Evolutionary conservation across 176 grass and related monocot genomes (phyloP).

Genomic region (Aegilops umbellulata): DNA sequence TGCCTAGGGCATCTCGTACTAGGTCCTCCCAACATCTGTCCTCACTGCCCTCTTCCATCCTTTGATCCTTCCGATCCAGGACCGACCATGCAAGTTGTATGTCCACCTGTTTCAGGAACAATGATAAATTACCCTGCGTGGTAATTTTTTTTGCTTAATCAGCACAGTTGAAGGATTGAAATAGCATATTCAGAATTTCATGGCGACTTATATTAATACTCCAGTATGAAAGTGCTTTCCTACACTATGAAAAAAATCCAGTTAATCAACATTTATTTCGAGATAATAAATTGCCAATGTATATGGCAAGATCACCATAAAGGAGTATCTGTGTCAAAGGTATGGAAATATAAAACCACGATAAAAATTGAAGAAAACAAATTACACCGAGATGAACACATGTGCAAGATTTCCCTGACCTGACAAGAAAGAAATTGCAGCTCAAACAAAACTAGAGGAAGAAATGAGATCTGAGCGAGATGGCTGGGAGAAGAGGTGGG

Average conservation of each 20-base stretch:
- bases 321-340: background rate
- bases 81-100: background rate
- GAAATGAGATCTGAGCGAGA: background rate
- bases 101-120: slow-evolving; percentile 5
- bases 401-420: background rate
- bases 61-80: background rate
- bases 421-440: background rate
- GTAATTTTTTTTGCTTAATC: background rate
- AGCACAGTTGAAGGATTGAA: background rate
- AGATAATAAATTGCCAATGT: background rate
- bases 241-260: background rate
- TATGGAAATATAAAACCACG: background rate
- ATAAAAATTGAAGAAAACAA: background rate
- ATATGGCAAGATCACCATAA: background rate
- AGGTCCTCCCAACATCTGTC: slow-evolving; percentile 76
- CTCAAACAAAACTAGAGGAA: background rate
- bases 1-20: slow-evolving; percentile 69
- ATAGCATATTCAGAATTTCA: background rate
- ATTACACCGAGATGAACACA: background rate
- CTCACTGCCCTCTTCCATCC: slow-evolving; percentile 72
- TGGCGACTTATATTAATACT: background rate
- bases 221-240: background rate
- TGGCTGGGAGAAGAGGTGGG: background rate
- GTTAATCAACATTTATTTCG: background rate
- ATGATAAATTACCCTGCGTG: background rate